Base-by-base conservation (phyloP, 108 stramenopile genomes). In the Conticribra weissflogii region DNA sequence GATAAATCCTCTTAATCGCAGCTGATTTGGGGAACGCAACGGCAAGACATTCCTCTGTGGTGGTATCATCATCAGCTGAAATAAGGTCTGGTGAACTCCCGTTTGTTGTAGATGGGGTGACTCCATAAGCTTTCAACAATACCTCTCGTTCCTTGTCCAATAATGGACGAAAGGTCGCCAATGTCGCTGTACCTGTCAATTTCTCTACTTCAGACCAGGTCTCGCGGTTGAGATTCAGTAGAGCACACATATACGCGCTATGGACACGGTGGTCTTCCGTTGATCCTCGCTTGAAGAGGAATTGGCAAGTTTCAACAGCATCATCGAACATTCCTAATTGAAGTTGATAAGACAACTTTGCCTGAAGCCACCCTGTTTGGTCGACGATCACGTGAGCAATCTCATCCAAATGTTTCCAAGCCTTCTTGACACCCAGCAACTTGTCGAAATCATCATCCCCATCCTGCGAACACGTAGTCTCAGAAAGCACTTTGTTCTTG, bases 251-350 rank as follows among this genome's bases (percentile, higher is more conserved):
- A 71, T 96, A 88, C 8, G 94, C 91, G 3, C 87, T 78, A 81
- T 98, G 98, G 57, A 93, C 82, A 32, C 81, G 57, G 78, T 96
- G 94, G 76, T 98, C 88, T 69, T 98, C 98, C 31, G 88, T 95
- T 52, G 77, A 60, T 9, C 94, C 94, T 22, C 88, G 86, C 23
- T 81, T 54, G 52, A 96, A 86, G 19, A 95, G 57, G 3, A 63
- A 45, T 53, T 81, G 51, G 47, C 82, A 86, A 0, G 88, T 83
- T 54, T 87, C 58, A 47, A 73, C 68, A 0, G 96, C 98, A 32
- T 83, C 90, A 0, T 81, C 81, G 68, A 78, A 92, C 22, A 69
- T 63, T 0, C 85, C 93, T n/a, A 89, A 71, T 44, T 78, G 75
- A 34, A 97, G 68, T 44, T 89, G 85, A 63, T 95, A 90, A 59